A percentile compares a stretch with the other conserved stretches of the same genome.
phyloP scores from a whole-genome alignment of 176 grass and related monocot species.

The Saccharum officinarum region DNA sequence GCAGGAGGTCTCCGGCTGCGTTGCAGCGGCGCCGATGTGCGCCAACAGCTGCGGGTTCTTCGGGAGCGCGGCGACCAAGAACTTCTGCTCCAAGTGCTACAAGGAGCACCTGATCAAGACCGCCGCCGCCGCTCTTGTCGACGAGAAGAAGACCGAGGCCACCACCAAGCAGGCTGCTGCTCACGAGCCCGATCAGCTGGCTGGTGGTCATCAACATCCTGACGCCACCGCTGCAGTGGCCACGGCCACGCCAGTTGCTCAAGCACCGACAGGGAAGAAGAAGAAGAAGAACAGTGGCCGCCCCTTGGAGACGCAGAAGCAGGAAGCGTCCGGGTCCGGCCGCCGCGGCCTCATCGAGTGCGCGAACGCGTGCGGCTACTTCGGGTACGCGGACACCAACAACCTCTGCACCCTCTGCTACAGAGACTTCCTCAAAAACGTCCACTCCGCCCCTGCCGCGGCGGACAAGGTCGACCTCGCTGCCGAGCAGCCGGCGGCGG shows the following conservation, averaged over 20 bases:
- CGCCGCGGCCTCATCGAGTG: not conserved
- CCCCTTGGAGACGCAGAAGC: too few relatives aligned
- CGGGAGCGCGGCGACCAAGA: slow-evolving; percentile 37
- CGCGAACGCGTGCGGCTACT: slow-evolving; percentile 47
- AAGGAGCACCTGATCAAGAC: slow-evolving; percentile 2
- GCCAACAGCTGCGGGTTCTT: slow-evolving; percentile 45
- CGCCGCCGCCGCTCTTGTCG: not conserved
- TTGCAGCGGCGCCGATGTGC: not conserved
- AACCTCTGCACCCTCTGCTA: slow-evolving; percentile 52
- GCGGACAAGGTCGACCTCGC: not conserved
- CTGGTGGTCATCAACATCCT: not conserved
- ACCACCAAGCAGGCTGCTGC: too few relatives aligned
- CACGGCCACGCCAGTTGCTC: not conserved
- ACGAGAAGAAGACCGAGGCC: not conserved
- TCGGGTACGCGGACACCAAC: slow-evolving; percentile 32
- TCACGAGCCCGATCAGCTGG: not conserved
- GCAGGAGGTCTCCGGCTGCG: too few relatives aligned
- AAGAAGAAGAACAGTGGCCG: too few relatives aligned
- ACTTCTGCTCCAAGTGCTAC: slow-evolving; percentile 57
- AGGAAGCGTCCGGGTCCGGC: not conserved
- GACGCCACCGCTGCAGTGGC: not conserved
- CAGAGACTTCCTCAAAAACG: not conserved
- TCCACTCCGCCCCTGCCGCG: not conserved
- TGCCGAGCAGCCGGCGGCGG: not conserved
- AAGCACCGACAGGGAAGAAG: too few relatives aligned